Evolutionary conservation across 768 basidiomycete genomes (phyloP), one percentile per base, ranked within the genome.

Genomic region (Ephemerocybe angulata): DNA sequence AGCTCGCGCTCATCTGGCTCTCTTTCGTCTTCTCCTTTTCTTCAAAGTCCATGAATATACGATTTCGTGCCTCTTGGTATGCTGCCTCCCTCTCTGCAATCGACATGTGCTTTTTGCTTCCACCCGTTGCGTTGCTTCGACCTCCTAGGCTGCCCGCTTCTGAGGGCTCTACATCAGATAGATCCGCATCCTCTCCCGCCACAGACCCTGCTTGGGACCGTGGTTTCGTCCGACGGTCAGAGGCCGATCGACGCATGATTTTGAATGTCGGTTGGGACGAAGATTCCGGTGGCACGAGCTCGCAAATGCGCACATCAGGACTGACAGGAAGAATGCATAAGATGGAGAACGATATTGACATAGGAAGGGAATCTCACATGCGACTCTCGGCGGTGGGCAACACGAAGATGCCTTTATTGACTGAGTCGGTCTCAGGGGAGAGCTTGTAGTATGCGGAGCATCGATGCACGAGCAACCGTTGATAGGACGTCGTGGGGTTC

Each of bases 71-170:
- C 68, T 90, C 85, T 51, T 89, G 88, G 61, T 93, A 93, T n/a
- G 90, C 92, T 0, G 88, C 92, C 64, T 89, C 90, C 29, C 91
- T 86, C 67, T 93, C 86, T 63, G 89, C 87, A 22, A 93, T 85
- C 2, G 92, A 92, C 74, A 84, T 82, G 28, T 80, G 79, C 64
- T 87, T 85, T 73, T 86, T 90, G 62, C 70, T 79, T 57, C 80
- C 81, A 46, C 79, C 80, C 3, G 84, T 82, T 21, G 79, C 73
- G 62, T 78, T 87, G 66, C 86, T 87, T 48, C 84, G 79, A 19
- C 83, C 85, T 51, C 86, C 87, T 21, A 84, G 67, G 65, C 88
- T 90, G n/a, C 89, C 88, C 10, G 87, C 71, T 64, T 91, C 90
- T 15, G 88, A 90, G 11, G 87, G 86, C 59, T 91, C 90, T 40